Percentiles rank a stretch among this genome's conserved stretches.
phyloP scores from a whole-genome alignment of 495 filamentous ascomycete species.

The Chaetomium cochliodes region DNA sequence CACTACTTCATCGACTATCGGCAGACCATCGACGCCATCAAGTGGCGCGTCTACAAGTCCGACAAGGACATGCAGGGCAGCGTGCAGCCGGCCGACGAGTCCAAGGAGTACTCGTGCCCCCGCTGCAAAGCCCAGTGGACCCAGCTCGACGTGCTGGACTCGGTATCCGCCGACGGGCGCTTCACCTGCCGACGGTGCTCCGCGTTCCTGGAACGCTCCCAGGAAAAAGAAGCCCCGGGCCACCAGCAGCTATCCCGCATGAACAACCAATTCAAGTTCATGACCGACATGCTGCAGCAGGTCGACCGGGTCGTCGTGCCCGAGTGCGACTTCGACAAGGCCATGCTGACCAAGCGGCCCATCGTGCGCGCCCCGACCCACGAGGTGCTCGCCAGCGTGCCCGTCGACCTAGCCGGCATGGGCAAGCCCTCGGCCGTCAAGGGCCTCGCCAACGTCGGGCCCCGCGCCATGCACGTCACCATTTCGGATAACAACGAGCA shows the following conservation, averaged over 20 bases:
- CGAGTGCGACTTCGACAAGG: conserved; percentile 80
- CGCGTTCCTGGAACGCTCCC: conserved; percentile 64
- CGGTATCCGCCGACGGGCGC: conserved; percentile 54
- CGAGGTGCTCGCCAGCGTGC: conserved; percentile 58
- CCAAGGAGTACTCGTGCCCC: conserved; percentile 86
- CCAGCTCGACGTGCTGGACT: conserved; percentile 79
- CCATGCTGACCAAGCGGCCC: conserved; percentile 58
- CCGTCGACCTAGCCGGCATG: conserved; percentile 41
- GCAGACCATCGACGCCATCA: conserved; percentile 91
- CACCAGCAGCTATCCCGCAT: conserved; percentile 86
- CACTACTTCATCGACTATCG: conserved; percentile 98
- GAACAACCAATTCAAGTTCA: conserved; percentile 80
- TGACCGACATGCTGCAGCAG: conserved; percentile 79
- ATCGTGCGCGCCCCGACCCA: conserved; percentile 59
- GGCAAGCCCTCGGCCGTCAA: conserved; percentile 66
- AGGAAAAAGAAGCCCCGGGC: conserved; percentile 62
- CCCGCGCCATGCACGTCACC: conserved; percentile 71
- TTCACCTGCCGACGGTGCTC: conserved; percentile 85
- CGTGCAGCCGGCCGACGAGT: conserved; percentile 74
- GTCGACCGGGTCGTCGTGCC: conserved; percentile 83
- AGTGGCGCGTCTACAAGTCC: conserved; percentile 83
- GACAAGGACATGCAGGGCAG: conserved; percentile 80
- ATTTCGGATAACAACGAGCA: conserved; percentile 76
- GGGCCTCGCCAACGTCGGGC: conserved; percentile 63
- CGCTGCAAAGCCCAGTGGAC: conserved; percentile 80